phyloP scores from a whole-genome alignment of 169 alveolate genomes.

The Cyclospora cayetanensis region DNA sequence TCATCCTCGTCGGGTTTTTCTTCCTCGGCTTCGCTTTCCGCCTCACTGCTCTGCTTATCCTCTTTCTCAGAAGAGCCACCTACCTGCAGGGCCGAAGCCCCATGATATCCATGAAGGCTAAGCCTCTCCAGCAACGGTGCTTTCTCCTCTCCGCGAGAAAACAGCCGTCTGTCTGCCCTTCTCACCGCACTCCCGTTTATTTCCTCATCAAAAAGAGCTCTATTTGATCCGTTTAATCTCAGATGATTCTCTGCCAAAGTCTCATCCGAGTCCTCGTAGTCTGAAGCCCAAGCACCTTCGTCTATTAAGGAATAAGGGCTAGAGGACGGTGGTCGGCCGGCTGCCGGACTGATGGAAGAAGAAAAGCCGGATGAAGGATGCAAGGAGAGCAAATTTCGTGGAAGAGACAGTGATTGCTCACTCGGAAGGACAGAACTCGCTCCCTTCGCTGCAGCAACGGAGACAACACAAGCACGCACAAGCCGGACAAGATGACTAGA shows the following conservation, averaged over 20 bases:
- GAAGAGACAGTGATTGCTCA: not conserved
- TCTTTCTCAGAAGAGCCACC: not conserved
- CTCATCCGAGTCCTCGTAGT: not conserved
- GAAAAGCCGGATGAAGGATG: not conserved
- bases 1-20: not conserved
- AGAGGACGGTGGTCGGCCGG: not conserved
- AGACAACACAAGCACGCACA: too few relatives aligned
- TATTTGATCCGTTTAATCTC: not conserved
- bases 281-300: not conserved
- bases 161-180: not conserved
- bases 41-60: not conserved
- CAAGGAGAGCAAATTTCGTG: not conserved
- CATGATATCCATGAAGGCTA: not conserved
- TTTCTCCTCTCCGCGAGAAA: not conserved
- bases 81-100: slow-evolving; percentile 28
- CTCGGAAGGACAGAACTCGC: not conserved
- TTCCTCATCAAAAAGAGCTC: not conserved
- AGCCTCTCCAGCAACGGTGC: not conserved
- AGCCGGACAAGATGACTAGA: too few relatives aligned
- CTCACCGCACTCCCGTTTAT: not conserved
- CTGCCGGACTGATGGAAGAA: not conserved
- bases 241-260: not conserved
- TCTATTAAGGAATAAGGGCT: not conserved
- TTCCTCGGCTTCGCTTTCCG: not conserved
- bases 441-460: not conserved